Base-by-base conservation (phyloP, 257 asterid genomes). In the Forsythia suspensa region DNA sequence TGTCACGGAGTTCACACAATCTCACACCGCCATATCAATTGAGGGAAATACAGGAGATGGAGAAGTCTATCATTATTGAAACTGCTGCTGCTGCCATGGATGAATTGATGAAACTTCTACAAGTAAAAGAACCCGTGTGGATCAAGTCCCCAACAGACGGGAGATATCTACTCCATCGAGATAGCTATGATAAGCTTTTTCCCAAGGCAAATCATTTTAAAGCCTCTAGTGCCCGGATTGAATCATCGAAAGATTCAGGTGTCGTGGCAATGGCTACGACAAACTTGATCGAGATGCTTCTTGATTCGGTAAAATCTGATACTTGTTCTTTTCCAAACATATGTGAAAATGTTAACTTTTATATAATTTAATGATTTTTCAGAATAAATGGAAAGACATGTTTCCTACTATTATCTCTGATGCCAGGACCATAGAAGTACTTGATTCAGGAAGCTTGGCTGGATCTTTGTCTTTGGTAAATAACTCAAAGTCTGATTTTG, bases 191-290 rank as follows among this genome's bases (percentile, higher is more conserved):
- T 61, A 89, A 83, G 81, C 81, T 85, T 46, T 91, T 85, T 37
- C 88, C 92, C 43, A 85, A 85, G 79, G 20, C 74, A 36, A 75
- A 70, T 76, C 84, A 77, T 73, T 55, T 83, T 20, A 90, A 75
- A 66, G 76, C 79, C 13, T 48, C 85, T 42, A 85, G 80, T 71
- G 84, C 91, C 75, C 82, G 96, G 71, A 81, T 79, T 34, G 97
- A 94, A 84, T 94, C 98, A 10, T 91, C 97, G 0, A 91, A 84
- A 78, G 89, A 89, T 57, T 86, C 89, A 11, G 91, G 86, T 12
- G 84, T 85, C 86, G 95, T 94, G 52, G 77, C 86, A 71, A 84
- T 90, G 88, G 46, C 85, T 77, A 86, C 89, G 18, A 72, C 20
- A 39, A 81, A 92, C 41, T 80, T 94, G 74, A 70, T 88, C 9